These are phyloP conservation scores for Stenocarpella maydis DNA, from an alignment of 2,329 filamentous ascomycete genomes.

Conservation along the genomic window DNA sequence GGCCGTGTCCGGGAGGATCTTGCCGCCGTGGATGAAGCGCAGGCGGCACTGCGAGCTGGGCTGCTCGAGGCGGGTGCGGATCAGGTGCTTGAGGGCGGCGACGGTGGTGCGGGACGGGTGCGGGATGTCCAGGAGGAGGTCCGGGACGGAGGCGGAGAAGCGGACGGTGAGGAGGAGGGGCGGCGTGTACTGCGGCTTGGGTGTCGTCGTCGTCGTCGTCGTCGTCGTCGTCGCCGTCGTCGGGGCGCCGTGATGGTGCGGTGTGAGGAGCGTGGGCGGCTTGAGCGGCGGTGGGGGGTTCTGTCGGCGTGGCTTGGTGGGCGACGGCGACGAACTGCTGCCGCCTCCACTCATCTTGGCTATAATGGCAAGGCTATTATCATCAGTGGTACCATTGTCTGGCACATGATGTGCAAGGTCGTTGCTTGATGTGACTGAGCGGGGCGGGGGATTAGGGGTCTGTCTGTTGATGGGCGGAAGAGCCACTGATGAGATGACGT, in stretches of 20 bases:
- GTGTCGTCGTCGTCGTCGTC: not conserved
- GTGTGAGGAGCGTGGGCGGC: conserved; percentile 8
- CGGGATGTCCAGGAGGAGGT: conserved; percentile 80
- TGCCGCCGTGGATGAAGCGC: conserved; percentile 89
- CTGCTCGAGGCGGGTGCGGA: conserved; percentile 74
- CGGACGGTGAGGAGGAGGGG: conserved; percentile 83
- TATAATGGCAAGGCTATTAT: not conserved
- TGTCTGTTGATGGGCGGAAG: not conserved
- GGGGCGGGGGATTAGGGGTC: not conserved
- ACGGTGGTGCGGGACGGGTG: conserved; percentile 74
- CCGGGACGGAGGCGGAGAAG: conserved; percentile 86
- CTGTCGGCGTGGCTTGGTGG: conserved; percentile 20
- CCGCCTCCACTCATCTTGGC: conserved; percentile 31
- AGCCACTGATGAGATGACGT: not conserved
- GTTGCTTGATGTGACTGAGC: not conserved
- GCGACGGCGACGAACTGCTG: conserved; percentile 31
- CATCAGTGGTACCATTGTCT: conserved; percentile 3
- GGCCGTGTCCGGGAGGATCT: conserved; percentile 78
- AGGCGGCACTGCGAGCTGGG: conserved; percentile 73
- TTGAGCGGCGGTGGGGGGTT: conserved; percentile 19
- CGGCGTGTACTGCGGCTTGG: conserved; percentile 35
- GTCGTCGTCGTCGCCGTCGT: not conserved
- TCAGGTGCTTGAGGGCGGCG: conserved; percentile 80
- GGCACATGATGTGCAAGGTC: not conserved
- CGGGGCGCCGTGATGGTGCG: conserved; percentile 21